Evolutionary conservation across 2,329 filamentous ascomycete genomes (phyloP).

Genomic region (Pseudocercospora fijiensis): DNA sequence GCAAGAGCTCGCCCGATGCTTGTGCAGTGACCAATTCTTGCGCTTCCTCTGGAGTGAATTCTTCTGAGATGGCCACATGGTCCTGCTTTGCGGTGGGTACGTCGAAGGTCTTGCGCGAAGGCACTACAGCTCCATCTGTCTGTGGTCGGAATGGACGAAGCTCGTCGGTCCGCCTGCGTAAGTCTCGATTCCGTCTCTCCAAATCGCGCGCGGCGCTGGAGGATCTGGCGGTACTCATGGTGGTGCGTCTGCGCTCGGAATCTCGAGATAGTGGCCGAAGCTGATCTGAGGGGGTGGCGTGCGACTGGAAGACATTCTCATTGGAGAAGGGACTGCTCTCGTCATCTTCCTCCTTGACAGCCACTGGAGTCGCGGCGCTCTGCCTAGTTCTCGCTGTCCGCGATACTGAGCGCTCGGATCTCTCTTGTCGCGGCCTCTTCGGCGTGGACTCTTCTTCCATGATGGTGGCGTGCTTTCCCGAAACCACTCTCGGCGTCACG

Average conservation of each 20-base stretch:
- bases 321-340: conserved; percentile 71
- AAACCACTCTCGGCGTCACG: conserved; percentile 37
- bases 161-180: conserved; percentile 46
- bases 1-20: conserved; percentile 46
- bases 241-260: conserved; percentile 60
- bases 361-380: conserved; percentile 29
- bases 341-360: conserved; percentile 41
- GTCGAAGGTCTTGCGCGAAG: conserved; percentile 60
- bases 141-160: conserved; percentile 49
- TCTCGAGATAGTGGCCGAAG: conserved; percentile 45
- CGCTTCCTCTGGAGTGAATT: conserved; percentile 91
- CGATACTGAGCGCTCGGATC: conserved; percentile 25
- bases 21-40: conserved; percentile 74
- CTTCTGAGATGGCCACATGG: conserved; percentile 66
- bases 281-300: conserved; percentile 26
- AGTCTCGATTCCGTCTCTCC: conserved; percentile 45
- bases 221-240: conserved; percentile 41
- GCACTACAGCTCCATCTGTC: conserved; percentile 54
- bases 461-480: conserved; percentile 45
- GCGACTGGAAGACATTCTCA: conserved; percentile 83
- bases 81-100: conserved; percentile 52
- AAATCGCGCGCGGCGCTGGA: conserved; percentile 39
- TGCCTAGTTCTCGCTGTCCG: conserved; percentile 18
- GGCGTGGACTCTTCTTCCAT: conserved; percentile 50
- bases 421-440: conserved; percentile 40